Evolutionary conservation across 2,329 filamentous ascomycete species (phyloP).

Genomic region (Xylariales sp.): DNA sequence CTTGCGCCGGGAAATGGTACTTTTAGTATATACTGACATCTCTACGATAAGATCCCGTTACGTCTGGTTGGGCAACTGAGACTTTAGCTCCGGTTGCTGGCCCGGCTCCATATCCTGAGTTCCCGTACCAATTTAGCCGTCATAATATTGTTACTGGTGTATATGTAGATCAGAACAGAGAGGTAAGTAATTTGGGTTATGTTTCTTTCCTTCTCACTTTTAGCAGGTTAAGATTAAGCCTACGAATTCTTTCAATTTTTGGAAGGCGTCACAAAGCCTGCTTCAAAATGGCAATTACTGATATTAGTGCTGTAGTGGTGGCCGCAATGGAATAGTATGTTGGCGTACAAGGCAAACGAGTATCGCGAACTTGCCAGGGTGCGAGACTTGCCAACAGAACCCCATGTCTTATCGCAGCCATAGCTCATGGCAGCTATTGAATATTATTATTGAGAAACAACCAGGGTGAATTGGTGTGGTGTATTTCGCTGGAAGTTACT

Average conservation of each 20-base stretch:
- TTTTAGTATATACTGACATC: background rate
- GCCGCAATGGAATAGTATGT: slow-evolving; percentile 6
- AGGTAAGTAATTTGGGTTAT: no score
- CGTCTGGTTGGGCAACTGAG: background rate
- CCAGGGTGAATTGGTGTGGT: no score
- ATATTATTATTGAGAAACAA: no score
- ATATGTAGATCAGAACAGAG: slow-evolving; percentile 1
- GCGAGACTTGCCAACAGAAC: slow-evolving; percentile 1
- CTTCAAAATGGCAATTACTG: no score
- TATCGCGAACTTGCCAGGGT: background rate
- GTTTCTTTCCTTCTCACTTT: no score
- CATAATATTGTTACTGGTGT: slow-evolving; percentile 1
- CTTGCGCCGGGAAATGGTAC: no score
- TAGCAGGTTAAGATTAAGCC: no score
- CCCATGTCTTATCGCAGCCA: background rate
- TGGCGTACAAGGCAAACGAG: background rate
- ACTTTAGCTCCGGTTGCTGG: background rate
- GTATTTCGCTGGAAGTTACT: no score
- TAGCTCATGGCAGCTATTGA: no score
- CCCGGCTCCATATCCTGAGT: background rate
- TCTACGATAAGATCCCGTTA: background rate
- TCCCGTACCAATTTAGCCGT: background rate
- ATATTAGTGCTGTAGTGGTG: background rate
- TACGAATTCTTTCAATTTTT: no score
- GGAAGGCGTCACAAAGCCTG: no score